A percentile compares a stretch with the other conserved stretches of the same genome.
These are phyloP conservation scores for Fusarium nisikadoi DNA, from an alignment of 2,329 filamentous ascomycete genomes.

Conservation along the genomic window DNA sequence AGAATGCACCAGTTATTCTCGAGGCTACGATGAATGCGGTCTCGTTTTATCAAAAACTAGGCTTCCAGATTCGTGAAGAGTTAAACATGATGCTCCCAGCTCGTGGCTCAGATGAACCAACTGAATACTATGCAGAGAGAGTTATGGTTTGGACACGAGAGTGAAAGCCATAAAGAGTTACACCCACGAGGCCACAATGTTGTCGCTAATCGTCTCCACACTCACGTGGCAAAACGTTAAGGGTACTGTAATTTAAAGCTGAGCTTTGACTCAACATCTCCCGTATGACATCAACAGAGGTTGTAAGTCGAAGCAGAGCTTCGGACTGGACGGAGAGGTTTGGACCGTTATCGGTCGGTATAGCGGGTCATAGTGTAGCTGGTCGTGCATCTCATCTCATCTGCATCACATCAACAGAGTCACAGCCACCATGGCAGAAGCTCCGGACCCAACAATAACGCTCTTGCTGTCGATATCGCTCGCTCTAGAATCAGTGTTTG, in stretches of 20 bases:
- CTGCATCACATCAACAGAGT: constrained; percentile 5
- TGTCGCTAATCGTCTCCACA: constrained; percentile 38
- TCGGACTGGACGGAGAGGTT: neutral
- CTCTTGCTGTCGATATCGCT: constrained; percentile 24
- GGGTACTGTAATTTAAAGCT: neutral
- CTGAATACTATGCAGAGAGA: constrained; percentile 49
- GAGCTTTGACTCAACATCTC: constrained; percentile 9
- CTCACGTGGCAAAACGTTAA: constrained; percentile 38
- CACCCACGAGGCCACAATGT: constrained; percentile 9
- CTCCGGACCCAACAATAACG: constrained; percentile 35
- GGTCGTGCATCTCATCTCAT: neutral
- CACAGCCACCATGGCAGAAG: constrained; percentile 10
- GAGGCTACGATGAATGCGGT: constrained; percentile 54
- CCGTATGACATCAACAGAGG: constrained; percentile 19
- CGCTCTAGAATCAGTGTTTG: constrained; percentile 13
- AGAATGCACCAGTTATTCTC: constrained; percentile 50
- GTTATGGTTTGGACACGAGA: constrained; percentile 48
- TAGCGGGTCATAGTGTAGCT: constrained; percentile 1
- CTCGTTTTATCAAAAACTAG: constrained; percentile 51
- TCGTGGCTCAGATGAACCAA: constrained; percentile 43
- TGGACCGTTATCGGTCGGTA: neutral
- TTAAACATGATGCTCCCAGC: constrained; percentile 52
- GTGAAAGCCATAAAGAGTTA: neutral
- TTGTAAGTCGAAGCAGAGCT: constrained; percentile 20
- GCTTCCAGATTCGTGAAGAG: constrained; percentile 47